These are phyloP conservation scores for Carpinus fangiana DNA, from an alignment of 306 rosid species.

Conservation along the genomic window DNA sequence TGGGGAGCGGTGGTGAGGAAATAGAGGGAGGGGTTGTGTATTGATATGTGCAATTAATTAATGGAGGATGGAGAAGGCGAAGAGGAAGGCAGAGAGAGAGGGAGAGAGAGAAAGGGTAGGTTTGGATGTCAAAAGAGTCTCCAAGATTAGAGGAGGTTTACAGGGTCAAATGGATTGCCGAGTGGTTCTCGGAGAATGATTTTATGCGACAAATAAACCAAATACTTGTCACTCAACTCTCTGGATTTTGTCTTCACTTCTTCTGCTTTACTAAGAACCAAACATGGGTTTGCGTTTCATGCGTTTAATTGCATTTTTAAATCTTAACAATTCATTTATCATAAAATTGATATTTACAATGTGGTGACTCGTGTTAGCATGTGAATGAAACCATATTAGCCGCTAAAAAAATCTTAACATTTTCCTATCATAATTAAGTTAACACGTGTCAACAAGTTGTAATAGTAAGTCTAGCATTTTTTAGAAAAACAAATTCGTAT, in stretches of 20 bases:
- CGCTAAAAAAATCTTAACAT: too few species aligned
- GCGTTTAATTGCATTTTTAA: too few species aligned
- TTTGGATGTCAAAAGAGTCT: slow-evolving; percentile 4
- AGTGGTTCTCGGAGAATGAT: neutral
- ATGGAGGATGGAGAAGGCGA: slow-evolving; percentile 22
- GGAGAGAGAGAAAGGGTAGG: slow-evolving; percentile 18
- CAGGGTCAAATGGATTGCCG: slow-evolving; percentile 26
- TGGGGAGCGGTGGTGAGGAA: slow-evolving; percentile 47
- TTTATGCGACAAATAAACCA: neutral
- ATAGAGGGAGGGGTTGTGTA: slow-evolving; percentile 7
- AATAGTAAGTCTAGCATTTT: too few species aligned
- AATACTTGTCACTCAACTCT: neutral
- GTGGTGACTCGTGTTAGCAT: too few species aligned
- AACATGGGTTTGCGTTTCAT: too few species aligned
- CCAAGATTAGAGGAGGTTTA: slow-evolving; percentile 25
- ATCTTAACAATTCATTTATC: too few species aligned
- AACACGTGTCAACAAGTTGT: too few species aligned
- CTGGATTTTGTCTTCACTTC: neutral
- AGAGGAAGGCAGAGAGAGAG: slow-evolving; percentile 5
- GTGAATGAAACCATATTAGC: too few species aligned
- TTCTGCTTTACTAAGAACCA: too few species aligned
- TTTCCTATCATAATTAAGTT: too few species aligned
- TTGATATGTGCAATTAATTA: neutral
- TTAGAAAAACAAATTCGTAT: too few species aligned
- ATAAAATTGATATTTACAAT: too few species aligned